Conservation (phyloP, 1,284 basidiomycete species). For the Pterulicium gracile region DNA sequence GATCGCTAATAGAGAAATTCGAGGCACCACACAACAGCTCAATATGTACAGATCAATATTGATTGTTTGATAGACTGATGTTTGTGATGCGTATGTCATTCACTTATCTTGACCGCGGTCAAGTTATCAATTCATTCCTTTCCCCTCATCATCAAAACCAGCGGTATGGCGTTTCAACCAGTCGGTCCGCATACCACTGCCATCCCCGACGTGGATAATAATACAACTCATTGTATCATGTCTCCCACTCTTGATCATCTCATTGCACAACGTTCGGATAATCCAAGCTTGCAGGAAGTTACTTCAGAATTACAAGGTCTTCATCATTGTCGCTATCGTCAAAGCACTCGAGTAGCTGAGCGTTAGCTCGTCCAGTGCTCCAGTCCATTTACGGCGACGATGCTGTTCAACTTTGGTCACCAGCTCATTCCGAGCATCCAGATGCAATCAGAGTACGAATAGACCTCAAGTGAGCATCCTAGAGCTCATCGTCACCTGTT, state of each 20-base stretch:
- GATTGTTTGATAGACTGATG: too few relatives aligned
- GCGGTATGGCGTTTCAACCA: too few relatives aligned
- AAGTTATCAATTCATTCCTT: too few relatives aligned
- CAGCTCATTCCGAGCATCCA: slow-evolving; percentile 18
- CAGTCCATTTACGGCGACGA: slow-evolving; percentile 77
- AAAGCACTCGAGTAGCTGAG: slow-evolving; percentile 10
- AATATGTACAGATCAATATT: too few relatives aligned
- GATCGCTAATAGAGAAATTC: too few relatives aligned
- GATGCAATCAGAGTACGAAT: slow-evolving; percentile 56
- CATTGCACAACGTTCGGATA: neutral
- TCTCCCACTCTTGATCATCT: neutral
- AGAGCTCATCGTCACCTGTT: slow-evolving; percentile 11
- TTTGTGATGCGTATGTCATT: too few relatives aligned
- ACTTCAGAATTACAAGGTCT: slow-evolving; percentile 9
- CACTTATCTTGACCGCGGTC: too few relatives aligned
- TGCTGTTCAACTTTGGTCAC: slow-evolving; percentile 45
- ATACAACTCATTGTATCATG: too few relatives aligned
- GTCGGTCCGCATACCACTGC: too few relatives aligned
- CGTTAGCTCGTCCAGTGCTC: slow-evolving; percentile 38
- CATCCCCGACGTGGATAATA: too few relatives aligned
- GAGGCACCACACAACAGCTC: too few relatives aligned
- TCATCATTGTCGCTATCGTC: neutral
- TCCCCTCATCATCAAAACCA: too few relatives aligned
- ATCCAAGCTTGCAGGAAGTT: slow-evolving; percentile 4
- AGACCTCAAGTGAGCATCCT: slow-evolving; percentile 30